These are phyloP conservation scores for Tulasnella calospora DNA, from an alignment of 768 basidiomycete species.

Conservation along the genomic window DNA sequence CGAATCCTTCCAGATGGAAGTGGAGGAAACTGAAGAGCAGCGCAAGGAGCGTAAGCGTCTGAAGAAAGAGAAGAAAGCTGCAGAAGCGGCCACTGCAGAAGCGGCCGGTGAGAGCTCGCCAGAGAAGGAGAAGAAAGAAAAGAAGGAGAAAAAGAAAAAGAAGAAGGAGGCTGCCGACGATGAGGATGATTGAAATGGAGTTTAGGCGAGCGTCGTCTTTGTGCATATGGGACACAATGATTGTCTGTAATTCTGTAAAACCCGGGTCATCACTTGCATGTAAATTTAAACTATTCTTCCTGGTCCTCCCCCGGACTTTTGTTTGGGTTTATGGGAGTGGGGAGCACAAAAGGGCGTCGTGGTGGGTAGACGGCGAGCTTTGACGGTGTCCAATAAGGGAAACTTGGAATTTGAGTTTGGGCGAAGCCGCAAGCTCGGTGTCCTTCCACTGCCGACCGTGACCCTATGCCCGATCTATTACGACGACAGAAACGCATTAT, in stretches of 20 bases:
- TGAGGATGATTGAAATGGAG: conserved; percentile 14
- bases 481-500: background rate
- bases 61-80: conserved; percentile 46
- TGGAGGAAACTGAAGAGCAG: conserved; percentile 47
- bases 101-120: conserved; percentile 18
- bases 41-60: conserved; percentile 52
- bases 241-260: background rate
- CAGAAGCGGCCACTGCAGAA: conserved; percentile 31
- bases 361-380: background rate
- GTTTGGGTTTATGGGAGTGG: background rate
- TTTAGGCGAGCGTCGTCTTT: background rate
- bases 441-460: background rate
- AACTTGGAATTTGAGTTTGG: conserved; percentile 6
- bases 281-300: conserved; percentile 11
- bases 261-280: background rate
- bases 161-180: conserved; percentile 11
- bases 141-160: conserved; percentile 28
- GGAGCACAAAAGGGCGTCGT: background rate
- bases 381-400: background rate
- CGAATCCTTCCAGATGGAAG: conserved; percentile 36
- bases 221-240: background rate
- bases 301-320: background rate
- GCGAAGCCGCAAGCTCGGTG: background rate
- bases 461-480: background rate
- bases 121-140: conserved; percentile 29